Evolutionary conservation across 2,329 filamentous ascomycete species (phyloP), one percentile per base, ranked within the genome.

Genomic region (Colletotrichum phormii): DNA sequence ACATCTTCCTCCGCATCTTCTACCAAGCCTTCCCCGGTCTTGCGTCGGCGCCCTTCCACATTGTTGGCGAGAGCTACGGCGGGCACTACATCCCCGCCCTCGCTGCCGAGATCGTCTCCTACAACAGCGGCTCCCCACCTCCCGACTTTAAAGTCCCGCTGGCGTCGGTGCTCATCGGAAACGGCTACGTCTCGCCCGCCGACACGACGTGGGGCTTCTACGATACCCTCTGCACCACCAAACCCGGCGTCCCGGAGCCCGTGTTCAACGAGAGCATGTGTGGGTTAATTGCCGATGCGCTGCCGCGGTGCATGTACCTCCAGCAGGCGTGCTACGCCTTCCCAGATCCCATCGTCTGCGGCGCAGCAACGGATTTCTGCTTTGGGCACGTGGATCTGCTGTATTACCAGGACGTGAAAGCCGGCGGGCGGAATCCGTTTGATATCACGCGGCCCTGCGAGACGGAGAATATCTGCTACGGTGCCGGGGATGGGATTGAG

Each of bases 61-160:
- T 88, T 33, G 83, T 86, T 0, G 86, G 86, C 0, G 86, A 88
- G 72, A 85, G 83, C 68, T 88, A 86, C 78, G 86, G 84, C 31
- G 86, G 86, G 7, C 83, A 87, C 75, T 88, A 87, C 72, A 82
- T 87, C 22, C 86, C 86, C 2, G 80, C 81, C 33, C 79, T 84
- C 6, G 84, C 81, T 5, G 80, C 82, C 18, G 79, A 86, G 62
- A 86, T 87, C 29, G 76, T 87, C 7, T 77, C 79, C 1, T 84
- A 86, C 67, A 87, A 87, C 68, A 72, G 79, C 11, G 74, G 83
- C 0, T 81, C 84, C 65, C 83, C 83, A 2, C 80, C 81, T 11
- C 69, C 75, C 0, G 79, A 82, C 42, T 79, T 83, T 2, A 81
- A 85, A 65, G 78, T 87, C 9, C 82, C 81, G 8, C 78, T 87